Base-by-base conservation (phyloP, 1,139 yeast species). In the Lodderomyces theae region DNA sequence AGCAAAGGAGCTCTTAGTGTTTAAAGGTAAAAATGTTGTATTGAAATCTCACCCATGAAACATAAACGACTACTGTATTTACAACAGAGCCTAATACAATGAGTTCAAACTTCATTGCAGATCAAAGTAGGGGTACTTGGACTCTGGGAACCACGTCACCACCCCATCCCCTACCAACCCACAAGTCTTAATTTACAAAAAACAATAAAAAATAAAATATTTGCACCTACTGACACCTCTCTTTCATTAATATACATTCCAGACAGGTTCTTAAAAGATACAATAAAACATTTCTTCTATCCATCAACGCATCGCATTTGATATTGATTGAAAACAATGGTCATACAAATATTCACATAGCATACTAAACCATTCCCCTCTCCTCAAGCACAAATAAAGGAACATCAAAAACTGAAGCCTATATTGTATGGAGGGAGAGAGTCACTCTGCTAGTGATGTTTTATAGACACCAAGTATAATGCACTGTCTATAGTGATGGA, bases 401-500 rank as follows among this genome's bases (percentile, higher is more conserved):
- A 11, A 24, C 16, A 41, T 30, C 43, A 41, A 41, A 35, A 41
- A 41, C 43, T 41, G 43, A 37, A 32, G 30, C 38, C 38, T 23
- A 34, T 34, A 37, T 29, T 10, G 7, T 24, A 11, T 24, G 26
- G 7, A 8, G 5, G 9, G 18, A n/a, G 11, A 16, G 8, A 10
- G 10, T 7, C n/a, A 17, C 16, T 23, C 21, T n/a, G n/a, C 22
- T n/a, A 34, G 6, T 34, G 29, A 25, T 34, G 32, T 16, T 22
- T 18, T 24, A 17, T 16, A 24, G 21, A 35, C 25, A 33, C 19
- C 39, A 37, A 60, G 52, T 56, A 46, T 48, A 52, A 57, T 66
- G 77, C 72, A 72, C 77, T 72, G 77, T 72, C 77, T 70, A 62
- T 40, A 54, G 74, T 64, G 75, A 68, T 66, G 77, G 77, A 68